Percentiles rank a stretch among this genome's conserved stretches.
Conservation (phyloP, 1,284 basidiomycete species). For the Ganoderma multipileum region DNA sequence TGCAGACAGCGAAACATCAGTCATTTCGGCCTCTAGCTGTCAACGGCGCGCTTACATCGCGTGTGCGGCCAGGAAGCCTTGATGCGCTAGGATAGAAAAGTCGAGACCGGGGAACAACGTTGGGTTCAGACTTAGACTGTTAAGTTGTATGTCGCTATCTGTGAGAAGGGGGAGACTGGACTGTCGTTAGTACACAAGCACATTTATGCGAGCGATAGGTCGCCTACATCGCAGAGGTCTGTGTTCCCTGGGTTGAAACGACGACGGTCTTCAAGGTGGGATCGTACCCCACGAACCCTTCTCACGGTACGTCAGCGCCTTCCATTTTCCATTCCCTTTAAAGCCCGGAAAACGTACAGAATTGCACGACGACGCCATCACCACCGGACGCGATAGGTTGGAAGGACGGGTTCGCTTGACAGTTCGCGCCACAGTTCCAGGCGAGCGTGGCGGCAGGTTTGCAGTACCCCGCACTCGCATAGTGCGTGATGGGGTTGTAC, state of each 20-base stretch:
- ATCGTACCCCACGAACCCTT: constrained; percentile 45
- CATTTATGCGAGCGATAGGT: background rate
- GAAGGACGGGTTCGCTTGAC: constrained; percentile 60
- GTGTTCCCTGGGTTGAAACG: constrained; percentile 51
- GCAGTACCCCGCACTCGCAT: constrained; percentile 65
- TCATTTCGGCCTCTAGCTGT: background rate
- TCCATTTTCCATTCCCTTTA: background rate
- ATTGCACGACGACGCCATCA: constrained; percentile 58
- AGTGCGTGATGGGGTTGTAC: constrained; percentile 62
- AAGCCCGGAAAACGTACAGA: constrained; percentile 42
- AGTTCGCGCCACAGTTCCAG: constrained; percentile 61
- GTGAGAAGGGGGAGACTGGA: constrained; percentile 57
- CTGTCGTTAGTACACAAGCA: background rate
- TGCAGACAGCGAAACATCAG: constrained; percentile 19
- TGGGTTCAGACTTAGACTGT: constrained; percentile 42
- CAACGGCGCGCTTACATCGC: constrained; percentile 47
- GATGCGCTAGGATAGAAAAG: constrained; percentile 56
- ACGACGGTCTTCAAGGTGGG: constrained; percentile 39
- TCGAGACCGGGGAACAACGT: constrained; percentile 65
- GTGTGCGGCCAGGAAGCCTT: constrained; percentile 62
- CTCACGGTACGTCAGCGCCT: background rate
- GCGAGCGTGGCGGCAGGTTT: constrained; percentile 47
- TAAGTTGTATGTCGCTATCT: constrained; percentile 55
- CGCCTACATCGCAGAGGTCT: constrained; percentile 53
- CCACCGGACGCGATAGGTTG: constrained; percentile 67